phyloP scores from a whole-genome alignment of 768 basidiomycete genomes.

The Leccinum imitatum region DNA sequence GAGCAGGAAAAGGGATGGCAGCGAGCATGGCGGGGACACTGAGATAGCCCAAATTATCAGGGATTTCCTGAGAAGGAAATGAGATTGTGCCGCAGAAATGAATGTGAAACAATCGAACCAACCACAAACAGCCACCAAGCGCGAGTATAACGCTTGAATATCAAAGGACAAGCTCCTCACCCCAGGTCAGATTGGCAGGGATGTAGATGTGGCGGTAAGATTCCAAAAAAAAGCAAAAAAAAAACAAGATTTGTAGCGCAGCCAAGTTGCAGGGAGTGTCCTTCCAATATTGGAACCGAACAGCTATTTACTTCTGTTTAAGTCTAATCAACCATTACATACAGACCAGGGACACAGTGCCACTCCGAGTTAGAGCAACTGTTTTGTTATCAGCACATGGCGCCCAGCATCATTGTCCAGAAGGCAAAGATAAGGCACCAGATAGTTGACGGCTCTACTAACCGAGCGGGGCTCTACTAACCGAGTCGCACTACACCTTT shows the following conservation, averaged over 20 bases:
- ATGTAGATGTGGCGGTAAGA: background rate
- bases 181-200: background rate
- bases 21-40: constrained; percentile 30
- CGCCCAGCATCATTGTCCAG: background rate
- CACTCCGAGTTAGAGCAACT: background rate
- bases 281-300: constrained; percentile 4
- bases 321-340: constrained; percentile 18
- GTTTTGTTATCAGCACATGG: background rate
- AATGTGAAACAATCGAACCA: constrained; percentile 5
- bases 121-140: constrained; percentile 1
- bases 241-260: background rate
- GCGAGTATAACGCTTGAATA: constrained; percentile 7
- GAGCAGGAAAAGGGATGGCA: constrained; percentile 41
- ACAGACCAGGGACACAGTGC: background rate
- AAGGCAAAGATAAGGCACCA: background rate
- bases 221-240: background rate
- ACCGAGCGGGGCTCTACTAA: background rate
- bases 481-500: background rate
- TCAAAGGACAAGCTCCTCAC: background rate
- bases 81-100: constrained; percentile 9
- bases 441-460: background rate
- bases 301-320: constrained; percentile 28
- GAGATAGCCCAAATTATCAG: constrained; percentile 11
- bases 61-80: constrained; percentile 15
- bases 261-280: background rate